phyloP scores from a whole-genome alignment of 768 basidiomycete genomes.

The Lentinus brumalis region DNA sequence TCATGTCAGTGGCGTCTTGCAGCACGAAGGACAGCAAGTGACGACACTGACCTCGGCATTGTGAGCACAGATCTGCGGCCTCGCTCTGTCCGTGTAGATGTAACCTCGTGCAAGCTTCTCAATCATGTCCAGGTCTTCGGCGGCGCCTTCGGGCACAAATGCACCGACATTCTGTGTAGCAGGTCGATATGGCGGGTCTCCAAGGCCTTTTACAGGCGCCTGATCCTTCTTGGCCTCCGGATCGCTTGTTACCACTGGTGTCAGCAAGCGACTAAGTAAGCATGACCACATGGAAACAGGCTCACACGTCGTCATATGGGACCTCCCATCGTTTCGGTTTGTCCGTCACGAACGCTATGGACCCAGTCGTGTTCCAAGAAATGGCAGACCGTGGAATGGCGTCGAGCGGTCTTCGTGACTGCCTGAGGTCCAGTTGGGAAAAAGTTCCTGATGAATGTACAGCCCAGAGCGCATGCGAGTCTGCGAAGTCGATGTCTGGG shows the following conservation, averaged over 20 bases:
- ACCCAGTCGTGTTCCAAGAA: conserved; percentile 67
- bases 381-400: conserved; percentile 61
- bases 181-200: conserved; percentile 56
- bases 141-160: conserved; percentile 38
- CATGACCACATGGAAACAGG: conserved; percentile 3
- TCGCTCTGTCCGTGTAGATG: conserved; percentile 50
- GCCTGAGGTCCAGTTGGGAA: conserved; percentile 74
- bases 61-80: conserved; percentile 49
- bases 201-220: conserved; percentile 53
- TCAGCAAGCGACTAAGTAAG: background rate
- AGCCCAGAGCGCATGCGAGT: conserved; percentile 72
- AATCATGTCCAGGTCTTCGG: conserved; percentile 52
- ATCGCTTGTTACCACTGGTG: conserved; percentile 32
- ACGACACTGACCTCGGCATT: conserved; percentile 56
- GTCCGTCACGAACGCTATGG: conserved; percentile 68
- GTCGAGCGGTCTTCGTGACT: conserved; percentile 65
- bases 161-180: conserved; percentile 60
- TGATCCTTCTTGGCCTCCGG: conserved; percentile 36
- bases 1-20: background rate
- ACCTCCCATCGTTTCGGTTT: conserved; percentile 55
- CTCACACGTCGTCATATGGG: conserved; percentile 82
- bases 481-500: conserved; percentile 68
- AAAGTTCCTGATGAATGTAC: conserved; percentile 77
- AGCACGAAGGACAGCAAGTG: background rate
- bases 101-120: conserved; percentile 65